Conservation (phyloP, 2,329 filamentous ascomycete genomes). For the Fusarium mangiferae region DNA sequence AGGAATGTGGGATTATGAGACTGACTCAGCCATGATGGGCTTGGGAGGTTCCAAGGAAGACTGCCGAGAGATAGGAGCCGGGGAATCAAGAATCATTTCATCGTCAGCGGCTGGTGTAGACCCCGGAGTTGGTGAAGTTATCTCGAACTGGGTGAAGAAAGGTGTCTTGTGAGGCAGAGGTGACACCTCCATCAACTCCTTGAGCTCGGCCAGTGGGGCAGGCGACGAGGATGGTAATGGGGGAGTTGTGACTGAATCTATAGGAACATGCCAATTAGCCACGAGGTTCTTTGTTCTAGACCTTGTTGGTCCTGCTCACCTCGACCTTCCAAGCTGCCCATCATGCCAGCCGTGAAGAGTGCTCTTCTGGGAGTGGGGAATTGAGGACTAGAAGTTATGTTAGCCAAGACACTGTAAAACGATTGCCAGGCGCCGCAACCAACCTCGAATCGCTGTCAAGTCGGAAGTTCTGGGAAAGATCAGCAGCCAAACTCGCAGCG, state of each 20-base stretch:
- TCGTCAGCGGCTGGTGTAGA: slow-evolving; percentile 57
- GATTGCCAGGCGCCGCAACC: slow-evolving; percentile 45
- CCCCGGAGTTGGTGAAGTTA: slow-evolving; percentile 78
- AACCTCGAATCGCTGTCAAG: slow-evolving; percentile 88
- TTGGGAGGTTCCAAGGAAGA: slow-evolving; percentile 61
- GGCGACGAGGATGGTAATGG: slow-evolving; percentile 87
- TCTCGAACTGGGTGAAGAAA: slow-evolving; percentile 71
- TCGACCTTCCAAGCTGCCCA: slow-evolving; percentile 50
- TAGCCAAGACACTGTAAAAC: slow-evolving; percentile 25
- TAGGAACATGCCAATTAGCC: slow-evolving; percentile 40
- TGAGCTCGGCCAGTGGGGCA: slow-evolving; percentile 75
- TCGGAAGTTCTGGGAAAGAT: slow-evolving; percentile 96
- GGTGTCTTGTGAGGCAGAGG: slow-evolving; percentile 88
- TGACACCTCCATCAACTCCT: slow-evolving; percentile 96
- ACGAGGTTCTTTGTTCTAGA: neutral
- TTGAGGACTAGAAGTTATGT: slow-evolving; percentile 48
- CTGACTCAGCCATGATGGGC: slow-evolving; percentile 64
- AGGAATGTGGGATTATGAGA: slow-evolving; percentile 39
- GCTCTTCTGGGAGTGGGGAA: slow-evolving; percentile 56
- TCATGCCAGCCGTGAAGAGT: slow-evolving; percentile 54
- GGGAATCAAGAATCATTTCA: slow-evolving; percentile 67
- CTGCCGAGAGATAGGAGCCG: slow-evolving; percentile 60
- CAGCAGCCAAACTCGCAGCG: slow-evolving; percentile 88
- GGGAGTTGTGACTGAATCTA: slow-evolving; percentile 84
- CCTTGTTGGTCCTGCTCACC: slow-evolving; percentile 42